Base-by-base conservation (phyloP, 495 filamentous ascomycete genomes). In the Endocarpon pusillum region DNA sequence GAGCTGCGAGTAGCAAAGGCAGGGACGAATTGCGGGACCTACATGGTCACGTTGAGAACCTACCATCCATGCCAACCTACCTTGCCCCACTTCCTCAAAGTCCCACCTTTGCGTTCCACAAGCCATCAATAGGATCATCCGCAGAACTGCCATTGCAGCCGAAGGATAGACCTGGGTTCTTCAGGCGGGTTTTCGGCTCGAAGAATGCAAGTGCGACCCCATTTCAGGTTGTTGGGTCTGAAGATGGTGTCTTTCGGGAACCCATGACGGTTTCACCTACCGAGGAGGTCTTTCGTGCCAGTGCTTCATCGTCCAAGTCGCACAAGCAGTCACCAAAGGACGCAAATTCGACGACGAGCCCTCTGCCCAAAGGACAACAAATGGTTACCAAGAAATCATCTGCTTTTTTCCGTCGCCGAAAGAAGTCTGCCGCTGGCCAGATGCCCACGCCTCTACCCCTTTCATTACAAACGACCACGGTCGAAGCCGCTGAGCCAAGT, bases 361-460 rank as follows among this genome's bases (percentile, higher is more conserved):
- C 25, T 20, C 4, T 47, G 43, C 11, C 34, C 47, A 20, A 46
- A 48, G 12, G 66, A n/a, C 59, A 57, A 19, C 69, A 68, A 17
- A 60, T 64, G 1, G 68, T 94, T 35, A 78, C 75, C 36, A 94
- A 97, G 59, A 96, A 93, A 52, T 69, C 77, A 3, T 92, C 86
- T 1, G 76, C 74, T 0, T 94, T 97, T 62, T 94, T 97, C 55
- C 67, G 89, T 43, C 67, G 87, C 42, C 69, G 89, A 42, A 97
- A 97, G 67, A 83, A 81, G 57, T 93, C 85, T 2, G 51, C 77
- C 35, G 73, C 57, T 35, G 77, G 69, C 48, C 64, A 49, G 38
- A 49, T 51, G 20, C 64, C 59, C 19, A 57, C 58, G 17, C 71
- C 71, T 4, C 57, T 67, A 18, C 44, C 66, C 24, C 56, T 55